Conservation (phyloP, 441 rosid genomes). For the Gossypium davidsonii region DNA sequence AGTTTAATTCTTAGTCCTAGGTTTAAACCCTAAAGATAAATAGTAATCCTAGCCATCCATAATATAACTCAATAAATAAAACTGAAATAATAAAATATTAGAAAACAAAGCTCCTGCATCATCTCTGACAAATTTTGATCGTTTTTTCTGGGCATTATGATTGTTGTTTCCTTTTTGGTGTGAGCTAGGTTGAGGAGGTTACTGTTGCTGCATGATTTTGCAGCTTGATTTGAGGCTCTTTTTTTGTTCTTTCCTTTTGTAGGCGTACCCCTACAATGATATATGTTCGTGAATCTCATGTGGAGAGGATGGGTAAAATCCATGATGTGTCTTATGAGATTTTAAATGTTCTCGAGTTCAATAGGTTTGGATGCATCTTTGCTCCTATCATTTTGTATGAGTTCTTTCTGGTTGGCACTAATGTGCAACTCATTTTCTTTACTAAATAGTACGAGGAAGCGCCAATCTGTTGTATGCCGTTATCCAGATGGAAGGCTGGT, state of each 20-base stretch:
- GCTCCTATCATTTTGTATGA: constrained; percentile 14
- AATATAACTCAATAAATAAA: too few relatives aligned
- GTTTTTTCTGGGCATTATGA: not conserved
- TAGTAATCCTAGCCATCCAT: too few relatives aligned
- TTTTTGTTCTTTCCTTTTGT: constrained; percentile 24
- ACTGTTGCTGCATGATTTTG: constrained; percentile 11
- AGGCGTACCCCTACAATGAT: constrained; percentile 98
- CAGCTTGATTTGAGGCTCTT: constrained; percentile 18
- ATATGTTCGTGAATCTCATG: constrained; percentile 93
- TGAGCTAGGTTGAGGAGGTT: not conserved
- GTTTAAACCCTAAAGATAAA: too few relatives aligned
- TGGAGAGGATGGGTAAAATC: constrained; percentile 80
- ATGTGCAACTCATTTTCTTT: constrained; percentile 20
- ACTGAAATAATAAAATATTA: too few relatives aligned
- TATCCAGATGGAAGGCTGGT: constrained; percentile 89
- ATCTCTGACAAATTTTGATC: not conserved
- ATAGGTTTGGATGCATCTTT: constrained; percentile 50
- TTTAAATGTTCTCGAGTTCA: constrained; percentile 95
- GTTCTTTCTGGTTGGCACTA: constrained; percentile 21
- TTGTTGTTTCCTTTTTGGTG: constrained; percentile 11
- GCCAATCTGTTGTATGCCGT: constrained; percentile 97
- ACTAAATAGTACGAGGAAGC: constrained; percentile 84
- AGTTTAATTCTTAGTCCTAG: too few relatives aligned
- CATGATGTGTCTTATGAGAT: constrained; percentile 86
- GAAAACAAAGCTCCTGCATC: too few relatives aligned